These are phyloP conservation scores for Ophiostoma sp. DNA, from an alignment of 2,329 filamentous ascomycete genomes.

Conservation along the genomic window DNA sequence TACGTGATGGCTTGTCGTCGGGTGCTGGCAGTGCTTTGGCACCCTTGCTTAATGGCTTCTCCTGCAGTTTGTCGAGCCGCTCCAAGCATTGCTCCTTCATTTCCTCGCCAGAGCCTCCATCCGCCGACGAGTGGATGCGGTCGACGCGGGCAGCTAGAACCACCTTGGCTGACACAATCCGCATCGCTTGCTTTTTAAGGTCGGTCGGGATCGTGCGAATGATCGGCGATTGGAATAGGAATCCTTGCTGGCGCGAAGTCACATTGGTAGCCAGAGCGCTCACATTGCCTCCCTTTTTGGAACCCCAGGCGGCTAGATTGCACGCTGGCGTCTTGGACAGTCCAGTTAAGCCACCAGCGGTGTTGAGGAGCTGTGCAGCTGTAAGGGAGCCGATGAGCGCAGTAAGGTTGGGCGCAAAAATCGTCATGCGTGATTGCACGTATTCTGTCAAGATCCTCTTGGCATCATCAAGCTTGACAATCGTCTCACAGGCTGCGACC, in stretches of 20 bases:
- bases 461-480: constrained; percentile 77
- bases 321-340: constrained; percentile 89
- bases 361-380: constrained; percentile 93
- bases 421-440: constrained; percentile 92
- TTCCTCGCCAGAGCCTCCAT: constrained; percentile 77
- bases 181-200: constrained; percentile 86
- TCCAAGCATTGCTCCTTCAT: constrained; percentile 78
- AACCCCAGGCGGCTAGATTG: constrained; percentile 85
- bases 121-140: constrained; percentile 70
- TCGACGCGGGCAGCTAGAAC: constrained; percentile 91
- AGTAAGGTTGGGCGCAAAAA: constrained; percentile 92
- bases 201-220: constrained; percentile 80
- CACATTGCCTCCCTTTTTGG: constrained; percentile 70
- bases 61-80: constrained; percentile 85
- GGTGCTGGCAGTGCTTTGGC: constrained; percentile 81
- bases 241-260: constrained; percentile 84
- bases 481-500: constrained; percentile 75
- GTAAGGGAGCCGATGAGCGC: constrained; percentile 86
- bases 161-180: constrained; percentile 88
- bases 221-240: constrained; percentile 85
- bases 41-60: constrained; percentile 85
- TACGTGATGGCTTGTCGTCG: constrained; percentile 89
- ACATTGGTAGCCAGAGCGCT: constrained; percentile 88
- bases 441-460: constrained; percentile 86
- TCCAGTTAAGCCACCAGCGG: constrained; percentile 79